Evolutionary conservation across 2,329 filamentous ascomycete species (phyloP), one percentile per base, ranked within the genome.

Genomic region (Bisporella sp.): DNA sequence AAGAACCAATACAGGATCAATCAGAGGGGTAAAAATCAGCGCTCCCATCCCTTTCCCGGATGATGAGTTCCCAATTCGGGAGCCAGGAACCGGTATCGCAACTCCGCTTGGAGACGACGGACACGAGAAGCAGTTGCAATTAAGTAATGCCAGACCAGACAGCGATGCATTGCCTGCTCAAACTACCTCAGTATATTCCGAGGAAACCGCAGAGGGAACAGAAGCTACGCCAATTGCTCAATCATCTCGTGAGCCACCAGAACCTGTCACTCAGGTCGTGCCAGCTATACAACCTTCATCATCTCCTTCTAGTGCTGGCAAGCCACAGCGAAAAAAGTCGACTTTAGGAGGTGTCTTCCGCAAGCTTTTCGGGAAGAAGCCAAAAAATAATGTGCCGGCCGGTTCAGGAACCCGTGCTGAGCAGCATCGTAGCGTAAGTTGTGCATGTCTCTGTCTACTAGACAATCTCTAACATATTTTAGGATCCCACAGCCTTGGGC

Each of bases 31-130:
- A 57, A 83, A 52, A 31, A 57, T 84, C 54, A 83, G 79, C 31
- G 73, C 72, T 5, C 81, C 81, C 11, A 83, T 84, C 45, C 79
- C 79, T 1, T 75, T 84, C 50, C 56, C 70, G 40, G 76, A 78
- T 51, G 75, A 80, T 54, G 78, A 80, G 51, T 77, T 80, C 57
- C 72, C 76, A 8, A 75, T 77, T 45, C 68, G 73, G 46, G 71
- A 70, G 31, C 71, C 72, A 2, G 71, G 68, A 7, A 60, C 70
- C 5, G 62, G 62, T 31, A 67, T 69, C 39, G 65, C 67, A 30
- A 63, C 64, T 2, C 63, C 64, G n/a, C 50, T 66, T 9, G 59
- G 62, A n/a, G 63, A 48, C 31, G 56, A 59, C 12, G 44, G 45
- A 5, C 33, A 51, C 8, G 59, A 62, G 29, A 51, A 46, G 41